Evolutionary conservation across 73 alveolate species (phyloP).

Genomic region (Tetrahymena borealis): DNA sequence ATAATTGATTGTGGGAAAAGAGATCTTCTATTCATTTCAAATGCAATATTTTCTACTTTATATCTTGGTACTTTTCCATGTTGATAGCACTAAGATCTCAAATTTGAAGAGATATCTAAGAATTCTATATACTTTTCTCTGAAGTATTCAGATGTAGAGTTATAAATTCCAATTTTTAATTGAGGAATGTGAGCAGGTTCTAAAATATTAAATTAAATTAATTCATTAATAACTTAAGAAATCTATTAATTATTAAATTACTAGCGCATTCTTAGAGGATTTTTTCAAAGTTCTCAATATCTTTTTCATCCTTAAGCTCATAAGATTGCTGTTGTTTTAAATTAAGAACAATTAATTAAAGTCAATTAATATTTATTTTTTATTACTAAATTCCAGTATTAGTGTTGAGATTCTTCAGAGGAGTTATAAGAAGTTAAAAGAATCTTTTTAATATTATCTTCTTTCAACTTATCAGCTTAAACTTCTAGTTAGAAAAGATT

Average conservation of each 20-base stretch:
- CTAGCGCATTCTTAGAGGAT: not conserved
- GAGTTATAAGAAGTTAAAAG: not conserved
- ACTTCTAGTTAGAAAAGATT: not conserved
- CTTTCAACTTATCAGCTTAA: not conserved
- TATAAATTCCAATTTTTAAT: not conserved
- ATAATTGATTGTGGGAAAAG: not conserved
- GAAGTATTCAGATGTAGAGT: not conserved
- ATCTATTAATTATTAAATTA: not conserved
- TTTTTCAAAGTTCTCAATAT: not conserved
- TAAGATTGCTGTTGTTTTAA: not conserved
- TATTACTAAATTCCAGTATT: not conserved
- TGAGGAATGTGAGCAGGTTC: not conserved
- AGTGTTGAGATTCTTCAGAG: not conserved
- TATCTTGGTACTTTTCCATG: not conserved
- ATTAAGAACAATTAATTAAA: not conserved
- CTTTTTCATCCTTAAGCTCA: not conserved
- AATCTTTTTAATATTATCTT: not conserved
- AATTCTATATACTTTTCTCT: not conserved
- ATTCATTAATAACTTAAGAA: not conserved
- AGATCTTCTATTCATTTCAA: not conserved
- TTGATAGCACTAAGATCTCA: not conserved
- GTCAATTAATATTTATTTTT: not conserved
- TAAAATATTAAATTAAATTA: not conserved
- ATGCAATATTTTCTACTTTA: not conserved
- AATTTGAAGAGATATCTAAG: not conserved